Conservation (phyloP, 345 rosid genomes). For the Heritiera fomes region DNA sequence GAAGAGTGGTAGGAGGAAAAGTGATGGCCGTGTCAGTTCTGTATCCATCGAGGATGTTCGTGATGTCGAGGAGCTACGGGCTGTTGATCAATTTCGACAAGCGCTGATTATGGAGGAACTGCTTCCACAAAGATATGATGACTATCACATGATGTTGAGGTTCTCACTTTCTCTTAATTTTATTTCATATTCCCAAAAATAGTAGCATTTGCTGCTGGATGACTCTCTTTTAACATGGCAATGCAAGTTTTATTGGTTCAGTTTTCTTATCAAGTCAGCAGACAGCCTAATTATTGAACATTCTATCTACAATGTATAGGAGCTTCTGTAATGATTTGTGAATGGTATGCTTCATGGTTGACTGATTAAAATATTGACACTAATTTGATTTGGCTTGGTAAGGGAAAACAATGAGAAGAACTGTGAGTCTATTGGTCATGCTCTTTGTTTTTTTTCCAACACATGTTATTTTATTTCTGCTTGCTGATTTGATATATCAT, state of each 20-base stretch:
- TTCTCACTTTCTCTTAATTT: constrained; percentile 25
- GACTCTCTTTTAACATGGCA: neutral
- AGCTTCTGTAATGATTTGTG: neutral
- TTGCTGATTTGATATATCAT: neutral
- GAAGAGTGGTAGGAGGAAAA: constrained; percentile 75
- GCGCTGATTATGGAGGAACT: constrained; percentile 84
- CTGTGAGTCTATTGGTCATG: neutral
- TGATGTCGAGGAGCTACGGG: constrained; percentile 79
- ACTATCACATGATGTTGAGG: constrained; percentile 97
- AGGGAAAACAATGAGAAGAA: neutral
- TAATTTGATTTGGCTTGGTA: neutral
- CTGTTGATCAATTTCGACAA: constrained; percentile 89
- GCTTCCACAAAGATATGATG: constrained; percentile 72
- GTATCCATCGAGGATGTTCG: constrained; percentile 98
- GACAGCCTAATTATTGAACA: neutral
- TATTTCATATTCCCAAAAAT: neutral
- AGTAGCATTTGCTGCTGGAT: neutral
- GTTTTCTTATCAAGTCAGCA: neutral
- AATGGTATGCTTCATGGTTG: neutral
- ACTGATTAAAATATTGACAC: neutral
- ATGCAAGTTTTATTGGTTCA: neutral
- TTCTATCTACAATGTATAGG: neutral
- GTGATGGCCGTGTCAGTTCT: constrained; percentile 89
- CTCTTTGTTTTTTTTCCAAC: neutral
- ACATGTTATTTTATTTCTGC: neutral